Evolutionary conservation across 768 basidiomycete genomes (phyloP), one percentile per base, ranked within the genome.

Genomic region (Auriscalpium orientale): DNA sequence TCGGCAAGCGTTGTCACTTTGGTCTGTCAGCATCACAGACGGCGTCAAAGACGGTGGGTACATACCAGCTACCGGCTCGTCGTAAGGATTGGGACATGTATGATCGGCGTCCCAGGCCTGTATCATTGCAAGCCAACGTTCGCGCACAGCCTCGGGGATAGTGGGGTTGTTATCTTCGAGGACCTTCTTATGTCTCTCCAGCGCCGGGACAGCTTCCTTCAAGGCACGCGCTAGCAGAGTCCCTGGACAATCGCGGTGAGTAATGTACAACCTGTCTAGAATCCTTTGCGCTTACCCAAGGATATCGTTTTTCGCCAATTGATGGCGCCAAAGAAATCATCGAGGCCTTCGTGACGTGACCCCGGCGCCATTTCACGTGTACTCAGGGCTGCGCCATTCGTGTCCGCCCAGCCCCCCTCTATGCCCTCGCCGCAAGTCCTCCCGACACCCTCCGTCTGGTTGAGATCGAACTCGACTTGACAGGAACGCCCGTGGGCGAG

Each of bases 361-460:
- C 50, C 59, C 5, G 55, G 46, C 16, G 40, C 44, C 63, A 62
- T 64, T 46, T 65, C 63, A 2, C 53, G 43, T 4, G 56, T 60
- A 8, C 45, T 52, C 3, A 47, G 45, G 1, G 56, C 53, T 4
- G 52, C 37, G 4, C 46, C 34, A 36, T 64, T 64, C 4, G 54
- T 46, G 8, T 51, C 28, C 1, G 62, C 28, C 62, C 64, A 65
- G 8, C 46, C 50, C 3, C 60, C 34, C 49, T 66, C 64, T 2
- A 63, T 52, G 13, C 38, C 54, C 46, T 66, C 64, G 1, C 65
- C 65, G 49, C 61, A 55, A 9, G 54, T 57, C 12, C 54, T 28
- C 8, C 62, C 65, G 35, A 54, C 53, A 1, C 58, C 55, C 1
- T 45, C n/a, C 9, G 33, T 22, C 36, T 50, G 57, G 16, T 55